Evolutionary conservation across 1,284 basidiomycete species (phyloP).

Genomic region (Inonotus hispidus): DNA sequence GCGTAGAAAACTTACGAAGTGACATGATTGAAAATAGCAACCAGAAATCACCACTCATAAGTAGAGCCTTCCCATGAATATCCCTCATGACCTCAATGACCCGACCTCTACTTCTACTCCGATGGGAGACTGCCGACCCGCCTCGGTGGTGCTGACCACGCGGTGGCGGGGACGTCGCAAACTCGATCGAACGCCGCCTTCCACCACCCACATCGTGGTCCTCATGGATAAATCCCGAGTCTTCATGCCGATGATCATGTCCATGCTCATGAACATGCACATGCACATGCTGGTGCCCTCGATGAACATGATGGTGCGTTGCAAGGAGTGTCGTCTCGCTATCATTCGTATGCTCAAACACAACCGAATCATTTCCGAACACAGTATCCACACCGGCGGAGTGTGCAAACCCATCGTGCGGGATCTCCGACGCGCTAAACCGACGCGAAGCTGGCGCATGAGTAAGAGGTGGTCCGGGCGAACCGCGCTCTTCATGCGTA

Average conservation of each 20-base stretch:
- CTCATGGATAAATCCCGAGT: constrained; percentile 10
- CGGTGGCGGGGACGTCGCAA: constrained; percentile 6
- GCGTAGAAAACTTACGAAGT: constrained; percentile 45
- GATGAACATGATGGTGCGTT: constrained; percentile 6
- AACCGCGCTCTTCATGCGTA: constrained; percentile 1
- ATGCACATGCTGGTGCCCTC: not conserved
- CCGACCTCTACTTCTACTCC: constrained; percentile 6
- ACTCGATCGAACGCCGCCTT: constrained; percentile 17
- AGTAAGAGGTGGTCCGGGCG: constrained; percentile 21
- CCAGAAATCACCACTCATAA: constrained; percentile 63
- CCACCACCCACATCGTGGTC: constrained; percentile 11
- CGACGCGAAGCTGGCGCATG: constrained; percentile 15
- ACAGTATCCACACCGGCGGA: constrained; percentile 14
- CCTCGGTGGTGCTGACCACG: constrained; percentile 7
- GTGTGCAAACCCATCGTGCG: constrained; percentile 15
- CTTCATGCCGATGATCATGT: constrained; percentile 1
- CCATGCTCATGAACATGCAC: not conserved
- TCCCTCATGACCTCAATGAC: constrained; percentile 30
- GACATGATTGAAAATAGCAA: constrained; percentile 67
- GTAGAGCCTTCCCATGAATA: constrained; percentile 44
- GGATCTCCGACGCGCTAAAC: constrained; percentile 5
- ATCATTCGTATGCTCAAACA: constrained; percentile 16
- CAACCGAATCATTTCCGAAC: constrained; percentile 11
- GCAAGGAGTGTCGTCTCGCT: constrained; percentile 17
- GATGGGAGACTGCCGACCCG: constrained; percentile 3